phyloP scores from a whole-genome alignment of 805 yeast genomes.

The Starmera dryadoides region DNA sequence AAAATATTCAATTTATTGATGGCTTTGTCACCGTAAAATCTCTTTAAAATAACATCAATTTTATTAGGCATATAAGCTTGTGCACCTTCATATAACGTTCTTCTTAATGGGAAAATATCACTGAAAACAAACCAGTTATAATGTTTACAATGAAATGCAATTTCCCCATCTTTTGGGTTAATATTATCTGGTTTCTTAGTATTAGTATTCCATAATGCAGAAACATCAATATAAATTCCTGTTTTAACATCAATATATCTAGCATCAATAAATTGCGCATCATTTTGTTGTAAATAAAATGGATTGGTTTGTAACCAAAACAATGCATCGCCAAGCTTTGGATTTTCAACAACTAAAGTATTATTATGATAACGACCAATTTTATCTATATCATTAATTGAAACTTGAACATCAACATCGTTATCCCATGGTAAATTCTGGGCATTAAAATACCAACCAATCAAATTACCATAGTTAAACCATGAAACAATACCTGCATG shows the following conservation, averaged over 20 bases:
- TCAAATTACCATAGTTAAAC: constrained; percentile 58
- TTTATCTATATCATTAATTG: constrained; percentile 34
- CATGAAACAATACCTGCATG: constrained; percentile 41
- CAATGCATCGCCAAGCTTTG: constrained; percentile 24
- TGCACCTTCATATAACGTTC: constrained; percentile 35
- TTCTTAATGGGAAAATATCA: constrained; percentile 34
- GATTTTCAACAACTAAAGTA: constrained; percentile 37
- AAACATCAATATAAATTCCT: constrained; percentile 43
- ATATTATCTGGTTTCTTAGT: constrained; percentile 9
- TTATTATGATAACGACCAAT: constrained; percentile 43
- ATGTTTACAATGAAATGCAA: constrained; percentile 15
- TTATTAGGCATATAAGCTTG: constrained; percentile 35
- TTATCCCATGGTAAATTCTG: constrained; percentile 53
- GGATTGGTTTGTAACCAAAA: constrained; percentile 27
- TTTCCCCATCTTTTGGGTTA: constrained; percentile 3
- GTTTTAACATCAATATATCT: constrained; percentile 42
- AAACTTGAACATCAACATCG: constrained; percentile 56
- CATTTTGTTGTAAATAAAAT: constrained; percentile 28
- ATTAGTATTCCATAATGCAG: constrained; percentile 26
- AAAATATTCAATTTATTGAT: constrained; percentile 14
- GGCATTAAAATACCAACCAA: constrained; percentile 60
- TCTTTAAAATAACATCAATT: constrained; percentile 26
- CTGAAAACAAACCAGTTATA: constrained; percentile 13
- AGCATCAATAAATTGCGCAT: constrained; percentile 34
- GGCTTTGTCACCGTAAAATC: constrained; percentile 28